Evolutionary conservation across 2,329 filamentous ascomycete genomes (phyloP).

Genomic region (Talaromyces atroroseus): DNA sequence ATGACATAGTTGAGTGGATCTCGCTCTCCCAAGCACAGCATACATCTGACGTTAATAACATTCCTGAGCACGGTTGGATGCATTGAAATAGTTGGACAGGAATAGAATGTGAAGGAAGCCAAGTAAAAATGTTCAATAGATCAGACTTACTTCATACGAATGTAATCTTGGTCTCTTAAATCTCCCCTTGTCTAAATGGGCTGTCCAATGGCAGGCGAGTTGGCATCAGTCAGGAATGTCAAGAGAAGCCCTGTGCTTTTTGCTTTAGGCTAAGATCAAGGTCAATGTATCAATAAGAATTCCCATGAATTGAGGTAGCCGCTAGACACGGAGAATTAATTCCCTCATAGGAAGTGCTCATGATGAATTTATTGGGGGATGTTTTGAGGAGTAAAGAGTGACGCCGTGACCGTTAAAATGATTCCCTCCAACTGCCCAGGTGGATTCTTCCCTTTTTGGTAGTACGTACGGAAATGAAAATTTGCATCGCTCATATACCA

Average conservation of each 20-base stretch:
- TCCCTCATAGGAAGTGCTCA: background rate
- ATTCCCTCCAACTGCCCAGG: background rate
- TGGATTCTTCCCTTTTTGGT: background rate
- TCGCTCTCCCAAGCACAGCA: background rate
- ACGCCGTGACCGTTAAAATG: background rate
- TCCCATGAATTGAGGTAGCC: background rate
- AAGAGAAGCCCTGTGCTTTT: background rate
- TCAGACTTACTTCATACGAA: background rate
- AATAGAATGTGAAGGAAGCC: conserved; percentile 9
- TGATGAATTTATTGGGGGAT: background rate
- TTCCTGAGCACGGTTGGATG: conserved; percentile 1
- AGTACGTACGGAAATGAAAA: background rate
- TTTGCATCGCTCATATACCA: background rate
- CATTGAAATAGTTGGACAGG: conserved; percentile 1
- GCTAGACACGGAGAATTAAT: background rate
- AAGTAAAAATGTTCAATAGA: background rate
- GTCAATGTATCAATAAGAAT: background rate
- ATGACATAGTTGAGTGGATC: conserved; percentile 9
- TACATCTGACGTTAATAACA: conserved; percentile 7
- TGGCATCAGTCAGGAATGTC: conserved; percentile 5
- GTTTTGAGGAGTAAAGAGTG: background rate
- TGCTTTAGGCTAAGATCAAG: background rate
- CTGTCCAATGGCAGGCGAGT: background rate
- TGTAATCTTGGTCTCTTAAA: background rate
- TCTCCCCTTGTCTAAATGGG: background rate